phyloP scores from a whole-genome alignment of 805 yeast genomes.

The Saturnispora ahearnii region DNA sequence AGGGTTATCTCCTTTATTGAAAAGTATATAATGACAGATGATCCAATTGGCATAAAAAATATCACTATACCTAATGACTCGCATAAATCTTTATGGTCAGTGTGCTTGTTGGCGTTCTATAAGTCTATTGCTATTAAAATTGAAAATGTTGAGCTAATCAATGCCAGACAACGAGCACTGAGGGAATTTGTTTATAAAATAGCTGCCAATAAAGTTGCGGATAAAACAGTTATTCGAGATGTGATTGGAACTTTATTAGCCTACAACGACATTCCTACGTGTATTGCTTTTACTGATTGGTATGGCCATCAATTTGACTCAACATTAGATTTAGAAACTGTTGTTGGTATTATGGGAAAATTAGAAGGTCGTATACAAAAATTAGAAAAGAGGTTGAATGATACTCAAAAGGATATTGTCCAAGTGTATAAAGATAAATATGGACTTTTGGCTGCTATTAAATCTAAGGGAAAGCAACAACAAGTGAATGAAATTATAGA shows the following conservation, averaged over 20 bases:
- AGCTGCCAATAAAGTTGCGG: slow-evolving; percentile 8
- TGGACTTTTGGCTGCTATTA: slow-evolving; percentile 2
- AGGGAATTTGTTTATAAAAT: slow-evolving; percentile 13
- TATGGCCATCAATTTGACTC: not conserved
- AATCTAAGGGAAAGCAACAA: not conserved
- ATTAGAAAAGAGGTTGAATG: not conserved
- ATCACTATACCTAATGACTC: not conserved
- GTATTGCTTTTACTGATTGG: slow-evolving; percentile 8
- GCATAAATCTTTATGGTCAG: slow-evolving; percentile 9
- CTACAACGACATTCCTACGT: slow-evolving; percentile 18
- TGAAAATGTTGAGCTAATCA: slow-evolving; percentile 5
- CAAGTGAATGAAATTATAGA: not conserved
- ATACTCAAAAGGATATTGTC: not conserved
- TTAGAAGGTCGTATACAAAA: slow-evolving; percentile 4
- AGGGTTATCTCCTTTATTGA: slow-evolving; percentile 30
- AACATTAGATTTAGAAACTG: not conserved
- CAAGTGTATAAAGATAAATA: slow-evolving; percentile 1
- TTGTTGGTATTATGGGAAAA: slow-evolving; percentile 2
- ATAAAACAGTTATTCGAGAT: slow-evolving; percentile 9
- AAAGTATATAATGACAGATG: slow-evolving; percentile 13
- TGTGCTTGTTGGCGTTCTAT: slow-evolving; percentile 8
- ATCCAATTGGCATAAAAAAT: slow-evolving; percentile 9
- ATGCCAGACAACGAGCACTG: slow-evolving; percentile 12
- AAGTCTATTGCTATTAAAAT: slow-evolving; percentile 7
- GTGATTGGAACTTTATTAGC: slow-evolving; percentile 18